Percentiles rank a stretch among this genome's conserved stretches.
Evolutionary conservation across 2,329 filamentous ascomycete genomes (phyloP).

Genomic region (Aspergillus pseudoviridinutans): DNA sequence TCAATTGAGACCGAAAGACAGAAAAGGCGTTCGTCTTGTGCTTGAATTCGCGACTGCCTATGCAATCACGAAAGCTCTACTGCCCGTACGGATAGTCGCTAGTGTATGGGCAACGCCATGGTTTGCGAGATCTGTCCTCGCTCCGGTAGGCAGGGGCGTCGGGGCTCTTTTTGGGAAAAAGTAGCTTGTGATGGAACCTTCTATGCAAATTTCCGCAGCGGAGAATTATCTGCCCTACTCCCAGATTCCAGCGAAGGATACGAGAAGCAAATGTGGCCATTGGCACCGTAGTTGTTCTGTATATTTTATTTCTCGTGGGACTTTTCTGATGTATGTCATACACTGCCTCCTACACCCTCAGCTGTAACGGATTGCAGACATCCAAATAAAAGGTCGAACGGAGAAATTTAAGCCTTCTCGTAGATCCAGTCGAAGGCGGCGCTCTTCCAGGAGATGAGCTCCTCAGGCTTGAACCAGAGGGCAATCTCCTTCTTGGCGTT

Average conservation of each 20-base stretch:
- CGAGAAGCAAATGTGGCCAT: neutral
- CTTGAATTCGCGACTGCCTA: conserved; percentile 81
- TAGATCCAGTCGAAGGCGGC: conserved; percentile 92
- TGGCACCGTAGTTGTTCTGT: neutral
- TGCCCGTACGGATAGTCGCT: conserved; percentile 70
- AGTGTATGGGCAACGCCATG: conserved; percentile 90
- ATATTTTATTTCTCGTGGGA: neutral
- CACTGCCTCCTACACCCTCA: conserved; percentile 5
- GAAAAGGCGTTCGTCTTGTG: conserved; percentile 51
- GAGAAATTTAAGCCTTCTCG: conserved; percentile 66
- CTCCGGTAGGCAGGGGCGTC: conserved; percentile 42
- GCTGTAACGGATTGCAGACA: conserved; percentile 11
- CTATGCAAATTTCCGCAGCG: neutral
- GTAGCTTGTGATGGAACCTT: conserved; percentile 8
- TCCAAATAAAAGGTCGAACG: conserved; percentile 12
- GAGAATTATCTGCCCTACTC: neutral
- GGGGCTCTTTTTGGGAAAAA: conserved; percentile 36
- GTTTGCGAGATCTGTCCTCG: conserved; percentile 69
- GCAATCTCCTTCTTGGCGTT: conserved; percentile 99
- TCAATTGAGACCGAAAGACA: conserved; percentile 25
- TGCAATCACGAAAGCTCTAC: conserved; percentile 78
- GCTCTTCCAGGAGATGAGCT: conserved; percentile 80
- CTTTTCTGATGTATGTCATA: conserved; percentile 6
- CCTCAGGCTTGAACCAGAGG: conserved; percentile 92
- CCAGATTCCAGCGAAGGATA: neutral